Percentiles rank a stretch among this genome's conserved stretches.
These are phyloP conservation scores for Debaryomycetaceae sp. DNA, from an alignment of 1,139 yeast species.

Conservation along the genomic window DNA sequence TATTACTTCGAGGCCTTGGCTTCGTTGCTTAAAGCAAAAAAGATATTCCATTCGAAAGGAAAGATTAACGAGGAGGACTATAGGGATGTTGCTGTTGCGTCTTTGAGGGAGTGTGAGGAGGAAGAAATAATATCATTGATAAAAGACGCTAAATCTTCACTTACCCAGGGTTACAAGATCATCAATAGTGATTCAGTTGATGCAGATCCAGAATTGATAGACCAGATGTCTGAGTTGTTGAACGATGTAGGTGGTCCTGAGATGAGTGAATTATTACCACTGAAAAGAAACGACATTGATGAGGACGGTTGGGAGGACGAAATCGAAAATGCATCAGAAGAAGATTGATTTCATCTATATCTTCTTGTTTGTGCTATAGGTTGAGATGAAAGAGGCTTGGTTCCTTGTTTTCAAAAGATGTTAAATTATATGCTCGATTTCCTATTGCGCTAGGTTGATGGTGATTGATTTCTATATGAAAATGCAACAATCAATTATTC, in stretches of 20 bases:
- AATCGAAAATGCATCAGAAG: constrained; percentile 23
- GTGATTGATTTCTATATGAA: no score
- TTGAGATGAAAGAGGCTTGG: no score
- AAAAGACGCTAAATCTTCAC: constrained; percentile 48
- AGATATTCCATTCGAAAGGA: constrained; percentile 16
- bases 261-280: constrained; percentile 46
- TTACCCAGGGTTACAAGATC: constrained; percentile 55
- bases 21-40: constrained; percentile 55
- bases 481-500: not conserved
- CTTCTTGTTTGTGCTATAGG: no score
- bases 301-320: constrained; percentile 47
- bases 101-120: constrained; percentile 24
- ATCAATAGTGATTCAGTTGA: constrained; percentile 43
- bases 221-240: constrained; percentile 49
- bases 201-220: constrained; percentile 52
- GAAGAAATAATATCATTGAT: constrained; percentile 30
- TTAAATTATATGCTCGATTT: no score
- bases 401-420: no score
- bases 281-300: constrained; percentile 37
- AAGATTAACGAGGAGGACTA: constrained; percentile 39
- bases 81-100: constrained; percentile 40
- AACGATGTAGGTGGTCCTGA: constrained; percentile 58
- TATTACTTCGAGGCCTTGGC: constrained; percentile 82
- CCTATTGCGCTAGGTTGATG: no score
- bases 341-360: not conserved